phyloP scores from a whole-genome alignment of 2,329 filamentous ascomycete genomes.

The Monilinia aucupariae region DNA sequence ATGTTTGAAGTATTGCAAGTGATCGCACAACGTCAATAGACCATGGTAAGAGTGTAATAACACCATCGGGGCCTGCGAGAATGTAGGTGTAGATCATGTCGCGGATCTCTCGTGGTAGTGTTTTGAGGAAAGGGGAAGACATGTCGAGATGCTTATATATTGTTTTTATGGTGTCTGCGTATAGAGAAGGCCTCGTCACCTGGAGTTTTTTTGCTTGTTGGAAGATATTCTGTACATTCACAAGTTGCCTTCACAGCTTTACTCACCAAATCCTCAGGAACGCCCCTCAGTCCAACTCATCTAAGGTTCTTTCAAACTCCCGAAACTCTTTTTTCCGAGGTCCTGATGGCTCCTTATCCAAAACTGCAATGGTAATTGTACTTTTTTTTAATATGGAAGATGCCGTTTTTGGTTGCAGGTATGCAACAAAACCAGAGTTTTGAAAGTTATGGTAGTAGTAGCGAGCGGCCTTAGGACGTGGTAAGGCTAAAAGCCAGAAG shows the following conservation, averaged over 20 bases:
- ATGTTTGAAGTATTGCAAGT: conserved; percentile 30
- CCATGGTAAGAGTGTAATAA: conserved; percentile 29
- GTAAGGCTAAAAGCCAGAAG: neutral
- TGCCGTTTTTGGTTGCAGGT: neutral
- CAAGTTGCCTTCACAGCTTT: neutral
- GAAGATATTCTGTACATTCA: neutral
- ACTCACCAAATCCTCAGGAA: neutral
- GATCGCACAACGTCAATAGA: conserved; percentile 28
- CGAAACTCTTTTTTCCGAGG: neutral
- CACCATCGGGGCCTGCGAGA: conserved; percentile 25
- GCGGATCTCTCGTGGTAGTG: conserved; percentile 31
- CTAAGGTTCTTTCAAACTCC: neutral
- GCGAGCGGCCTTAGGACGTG: neutral
- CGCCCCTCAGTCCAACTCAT: neutral
- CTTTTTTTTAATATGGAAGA: neutral
- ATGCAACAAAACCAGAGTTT: neutral
- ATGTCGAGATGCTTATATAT: conserved; percentile 12
- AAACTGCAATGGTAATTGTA: neutral
- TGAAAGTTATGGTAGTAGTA: neutral
- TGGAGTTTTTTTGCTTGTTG: neutral
- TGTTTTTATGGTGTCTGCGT: neutral
- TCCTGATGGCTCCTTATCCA: neutral
- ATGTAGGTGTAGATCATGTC: conserved; percentile 32
- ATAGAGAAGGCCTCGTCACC: neutral
- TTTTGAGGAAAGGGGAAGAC: conserved; percentile 25